These are phyloP conservation scores for Cladosporium sp. DNA, from an alignment of 2,329 filamentous ascomycete genomes.

Conservation along the genomic window DNA sequence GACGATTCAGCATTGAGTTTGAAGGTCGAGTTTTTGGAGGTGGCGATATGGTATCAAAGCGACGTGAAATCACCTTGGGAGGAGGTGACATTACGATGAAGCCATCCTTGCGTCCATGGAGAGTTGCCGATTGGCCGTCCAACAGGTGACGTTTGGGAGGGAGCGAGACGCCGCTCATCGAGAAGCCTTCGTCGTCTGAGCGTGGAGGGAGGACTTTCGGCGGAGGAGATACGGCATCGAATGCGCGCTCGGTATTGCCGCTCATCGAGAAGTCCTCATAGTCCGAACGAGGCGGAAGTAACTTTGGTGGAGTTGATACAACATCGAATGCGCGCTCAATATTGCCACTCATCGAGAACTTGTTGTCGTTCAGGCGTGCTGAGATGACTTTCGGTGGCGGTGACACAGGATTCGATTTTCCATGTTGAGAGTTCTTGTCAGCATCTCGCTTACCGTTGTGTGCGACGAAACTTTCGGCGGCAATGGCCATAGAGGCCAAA, in stretches of 20 bases:
- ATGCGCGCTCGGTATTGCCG: neutral
- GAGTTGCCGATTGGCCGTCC: neutral
- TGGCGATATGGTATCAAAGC: neutral
- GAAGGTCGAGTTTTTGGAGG: neutral
- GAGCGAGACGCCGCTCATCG: neutral
- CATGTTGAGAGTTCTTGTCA: neutral
- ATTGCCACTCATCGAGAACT: neutral
- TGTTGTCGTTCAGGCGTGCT: neutral
- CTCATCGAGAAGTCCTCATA: neutral
- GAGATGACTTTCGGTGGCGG: neutral
- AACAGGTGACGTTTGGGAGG: neutral
- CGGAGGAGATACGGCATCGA: neutral
- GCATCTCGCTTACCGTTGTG: neutral
- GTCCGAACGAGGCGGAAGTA: neutral
- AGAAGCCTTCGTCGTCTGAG: neutral
- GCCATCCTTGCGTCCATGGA: neutral
- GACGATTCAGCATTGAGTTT: neutral
- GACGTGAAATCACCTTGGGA: neutral
- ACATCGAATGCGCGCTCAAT: neutral
- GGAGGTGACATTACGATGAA: neutral
- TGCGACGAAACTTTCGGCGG: neutral
- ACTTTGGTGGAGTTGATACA: neutral
- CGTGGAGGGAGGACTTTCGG: neutral
- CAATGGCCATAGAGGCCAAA: neutral
- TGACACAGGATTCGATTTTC: neutral